These are phyloP conservation scores for Verticillium zaregamsianum DNA, from an alignment of 2,329 filamentous ascomycete genomes.

Conservation along the genomic window DNA sequence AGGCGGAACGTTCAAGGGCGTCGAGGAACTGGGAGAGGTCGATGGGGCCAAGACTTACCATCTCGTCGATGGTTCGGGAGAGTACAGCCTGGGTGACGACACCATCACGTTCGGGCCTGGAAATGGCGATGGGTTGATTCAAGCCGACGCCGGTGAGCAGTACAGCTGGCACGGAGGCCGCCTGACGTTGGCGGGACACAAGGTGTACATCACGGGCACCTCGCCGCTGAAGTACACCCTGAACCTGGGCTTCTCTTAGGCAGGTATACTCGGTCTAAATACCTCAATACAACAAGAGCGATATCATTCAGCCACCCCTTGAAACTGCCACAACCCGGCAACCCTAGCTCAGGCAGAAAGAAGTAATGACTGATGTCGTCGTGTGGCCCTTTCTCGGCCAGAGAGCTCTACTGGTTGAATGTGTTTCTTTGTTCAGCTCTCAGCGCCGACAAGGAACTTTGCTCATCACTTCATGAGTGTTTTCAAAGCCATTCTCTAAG, in stretches of 20 bases:
- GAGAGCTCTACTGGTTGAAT: too few relatives aligned
- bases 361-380: too few relatives aligned
- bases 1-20: slow-evolving; percentile 9
- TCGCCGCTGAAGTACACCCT: slow-evolving; percentile 14
- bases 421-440: too few relatives aligned
- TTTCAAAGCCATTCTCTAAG: too few relatives aligned
- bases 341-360: too few relatives aligned
- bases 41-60: slow-evolving; percentile 8
- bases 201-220: slow-evolving; percentile 13
- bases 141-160: slow-evolving; percentile 12
- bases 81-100: slow-evolving; percentile 11
- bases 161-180: slow-evolving; percentile 13
- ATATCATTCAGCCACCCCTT: too few relatives aligned
- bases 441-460: too few relatives aligned
- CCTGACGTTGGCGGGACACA: slow-evolving; percentile 9
- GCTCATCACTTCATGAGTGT: too few relatives aligned
- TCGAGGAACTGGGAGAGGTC: neutral
- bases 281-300: too few relatives aligned
- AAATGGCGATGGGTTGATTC: slow-evolving; percentile 10
- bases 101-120: slow-evolving; percentile 14
- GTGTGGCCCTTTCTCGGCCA: too few relatives aligned
- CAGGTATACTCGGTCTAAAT: neutral
- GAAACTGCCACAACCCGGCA: too few relatives aligned
- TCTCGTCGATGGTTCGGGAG: slow-evolving; percentile 10
- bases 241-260: slow-evolving; percentile 10